Base-by-base conservation (phyloP, 2,329 filamentous ascomycete species). In the Cytospora mali region DNA sequence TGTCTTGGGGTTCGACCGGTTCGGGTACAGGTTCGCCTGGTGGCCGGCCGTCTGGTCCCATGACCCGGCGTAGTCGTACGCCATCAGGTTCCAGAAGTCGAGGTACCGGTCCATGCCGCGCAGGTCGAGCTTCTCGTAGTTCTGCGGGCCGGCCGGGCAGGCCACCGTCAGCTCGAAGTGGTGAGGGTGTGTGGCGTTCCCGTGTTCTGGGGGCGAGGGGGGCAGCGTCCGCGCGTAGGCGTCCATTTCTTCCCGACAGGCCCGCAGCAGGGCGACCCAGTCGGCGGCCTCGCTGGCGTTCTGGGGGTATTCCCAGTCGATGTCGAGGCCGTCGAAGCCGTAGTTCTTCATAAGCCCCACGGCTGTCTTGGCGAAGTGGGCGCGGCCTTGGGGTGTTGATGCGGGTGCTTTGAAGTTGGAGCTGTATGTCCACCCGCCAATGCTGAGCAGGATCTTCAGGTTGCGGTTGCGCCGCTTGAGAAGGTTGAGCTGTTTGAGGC, bases 351-450 rank as follows among this genome's bases (percentile, higher is more conserved):
- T 80, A 39, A 97, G 78, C 25, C 87, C 81, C 1, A 96, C 89
- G 35, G 91, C 88, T 29, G 85, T 86, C 56, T 83, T 79, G 10
- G 92, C 93, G 75, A 97, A 97, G 1, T 73, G 82, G 31, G 81
- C 79, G 9, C 93, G 85, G 10, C 92, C 92, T 27, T 83, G 75
- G 0, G 85, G 80, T 0, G 90, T 92, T 49, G 89, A 90, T 1
- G 89, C 89, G 0, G 92, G 90, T 29, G 77, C 78, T n/a, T 85
- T 83, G 75, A 97, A 96, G 77, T 96, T 95, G 74, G 84, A 80
- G 66, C 89, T 91, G 75, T 96, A 97, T 0, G 93, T 96, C 93
- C 93, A 97, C 56, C 94, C 94, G 65, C 93, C 93, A 66, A 97
- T 91, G 59, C 89, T 93, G 5, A 97, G 84, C 14, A 97, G 82